These are phyloP conservation scores for Nakazawaea siamensis DNA, from an alignment of 805 yeast species.

Conservation along the genomic window DNA sequence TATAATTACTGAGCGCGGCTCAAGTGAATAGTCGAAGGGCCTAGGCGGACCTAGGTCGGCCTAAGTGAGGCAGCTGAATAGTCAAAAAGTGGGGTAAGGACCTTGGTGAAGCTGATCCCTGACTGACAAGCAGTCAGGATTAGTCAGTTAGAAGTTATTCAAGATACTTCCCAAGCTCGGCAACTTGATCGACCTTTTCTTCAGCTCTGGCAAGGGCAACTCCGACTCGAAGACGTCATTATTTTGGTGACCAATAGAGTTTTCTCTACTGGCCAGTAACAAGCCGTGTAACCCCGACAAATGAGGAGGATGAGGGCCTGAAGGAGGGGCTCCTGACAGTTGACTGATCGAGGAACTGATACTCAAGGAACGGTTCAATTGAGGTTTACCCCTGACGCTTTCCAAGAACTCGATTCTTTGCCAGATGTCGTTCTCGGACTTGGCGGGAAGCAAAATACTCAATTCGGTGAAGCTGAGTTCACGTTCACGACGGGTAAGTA, in stretches of 20 bases:
- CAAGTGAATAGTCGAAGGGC: no score
- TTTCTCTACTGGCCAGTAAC: constrained; percentile 4
- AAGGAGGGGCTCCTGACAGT: neutral
- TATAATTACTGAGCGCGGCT: no score
- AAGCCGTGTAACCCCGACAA: no score
- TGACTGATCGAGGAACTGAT: neutral
- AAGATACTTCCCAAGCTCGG: constrained; percentile 10
- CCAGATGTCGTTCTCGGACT: constrained; percentile 70
- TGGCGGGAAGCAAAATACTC: constrained; percentile 60
- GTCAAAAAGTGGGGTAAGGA: neutral
- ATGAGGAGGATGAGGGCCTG: neutral
- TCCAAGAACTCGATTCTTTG: constrained; percentile 45
- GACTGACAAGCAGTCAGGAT: no score
- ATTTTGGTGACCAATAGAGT: constrained; percentile 2
- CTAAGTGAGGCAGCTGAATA: neutral
- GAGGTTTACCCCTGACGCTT: constrained; percentile 3
- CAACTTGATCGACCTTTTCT: constrained; percentile 9
- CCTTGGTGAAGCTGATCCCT: no score
- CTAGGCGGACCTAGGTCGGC: no score
- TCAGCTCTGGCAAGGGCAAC: neutral
- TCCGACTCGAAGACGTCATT: no score
- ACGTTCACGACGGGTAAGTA: constrained; percentile 44
- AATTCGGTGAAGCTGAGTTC: constrained; percentile 67
- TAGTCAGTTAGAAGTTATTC: constrained; percentile 7
- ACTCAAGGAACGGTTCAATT: neutral